Percentiles rank a stretch among this genome's conserved stretches.
These are phyloP conservation scores for Colletotrichum lentis DNA, from an alignment of 2,329 filamentous ascomycete genomes.

Conservation along the genomic window DNA sequence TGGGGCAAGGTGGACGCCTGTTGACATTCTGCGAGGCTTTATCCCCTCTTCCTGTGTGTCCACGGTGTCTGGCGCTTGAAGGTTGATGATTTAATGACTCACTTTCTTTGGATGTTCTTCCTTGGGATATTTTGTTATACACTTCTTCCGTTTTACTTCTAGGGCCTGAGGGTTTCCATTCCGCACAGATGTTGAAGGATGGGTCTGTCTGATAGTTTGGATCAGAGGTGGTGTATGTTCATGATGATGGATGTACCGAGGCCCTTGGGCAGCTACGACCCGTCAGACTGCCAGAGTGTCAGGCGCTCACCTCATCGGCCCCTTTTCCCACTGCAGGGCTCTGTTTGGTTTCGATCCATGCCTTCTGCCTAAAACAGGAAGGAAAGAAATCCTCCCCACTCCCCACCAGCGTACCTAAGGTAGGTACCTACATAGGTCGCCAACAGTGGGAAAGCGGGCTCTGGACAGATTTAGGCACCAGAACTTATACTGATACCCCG, in stretches of 20 bases:
- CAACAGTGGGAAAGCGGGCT: constrained; percentile 9
- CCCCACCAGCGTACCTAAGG: neutral
- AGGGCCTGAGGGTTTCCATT: neutral
- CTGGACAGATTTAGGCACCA: constrained; percentile 10
- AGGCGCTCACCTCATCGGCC: neutral
- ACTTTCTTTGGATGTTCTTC: neutral
- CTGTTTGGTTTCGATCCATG: constrained; percentile 17
- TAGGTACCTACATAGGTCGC: too few species aligned
- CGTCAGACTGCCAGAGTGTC: neutral
- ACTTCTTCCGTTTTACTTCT: neutral
- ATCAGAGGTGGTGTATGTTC: neutral
- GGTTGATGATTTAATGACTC: constrained; percentile 1
- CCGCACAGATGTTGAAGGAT: neutral
- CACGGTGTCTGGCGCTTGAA: neutral
- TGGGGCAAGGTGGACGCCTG: neutral
- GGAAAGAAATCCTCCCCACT: constrained; percentile 7
- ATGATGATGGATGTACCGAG: neutral
- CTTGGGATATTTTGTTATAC: neutral
- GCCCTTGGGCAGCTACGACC: neutral
- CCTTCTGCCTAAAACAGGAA: constrained; percentile 8
- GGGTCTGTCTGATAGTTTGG: neutral
- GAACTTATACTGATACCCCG: neutral
- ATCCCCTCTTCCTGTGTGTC: constrained; percentile 11
- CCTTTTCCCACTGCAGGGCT: constrained; percentile 19
- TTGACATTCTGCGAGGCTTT: neutral